phyloP scores from a whole-genome alignment of 768 basidiomycete species.

The Candolleomyces efflorescens region DNA sequence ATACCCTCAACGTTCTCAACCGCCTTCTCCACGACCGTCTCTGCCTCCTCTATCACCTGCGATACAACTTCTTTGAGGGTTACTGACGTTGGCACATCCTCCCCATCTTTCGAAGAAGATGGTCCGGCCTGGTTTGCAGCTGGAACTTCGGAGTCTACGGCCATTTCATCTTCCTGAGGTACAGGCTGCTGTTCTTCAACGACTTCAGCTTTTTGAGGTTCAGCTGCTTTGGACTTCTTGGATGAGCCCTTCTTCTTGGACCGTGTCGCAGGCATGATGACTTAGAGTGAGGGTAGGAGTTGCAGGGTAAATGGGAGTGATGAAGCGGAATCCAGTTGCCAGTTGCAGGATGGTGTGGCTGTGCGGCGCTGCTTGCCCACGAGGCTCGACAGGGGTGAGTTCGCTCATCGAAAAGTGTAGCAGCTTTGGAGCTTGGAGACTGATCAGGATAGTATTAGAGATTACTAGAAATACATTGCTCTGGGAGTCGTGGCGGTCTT shows the following conservation, averaged over 20 bases:
- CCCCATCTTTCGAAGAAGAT: slow-evolving; percentile 11
- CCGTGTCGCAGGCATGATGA: slow-evolving; percentile 8
- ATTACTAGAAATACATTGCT: too few relatives aligned
- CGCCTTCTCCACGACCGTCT: slow-evolving; percentile 14
- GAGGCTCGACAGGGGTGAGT: too few relatives aligned
- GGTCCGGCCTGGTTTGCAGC: slow-evolving; percentile 18
- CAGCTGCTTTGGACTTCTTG: slow-evolving; percentile 3
- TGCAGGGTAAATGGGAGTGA: too few relatives aligned
- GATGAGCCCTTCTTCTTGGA: slow-evolving; percentile 5
- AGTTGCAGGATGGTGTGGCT: too few relatives aligned
- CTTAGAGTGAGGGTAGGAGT: background rate
- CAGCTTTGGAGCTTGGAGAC: too few relatives aligned
- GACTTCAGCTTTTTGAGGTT: background rate
- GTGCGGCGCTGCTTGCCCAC: too few relatives aligned
- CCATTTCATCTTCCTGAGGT: slow-evolving; percentile 9
- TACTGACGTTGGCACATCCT: slow-evolving; percentile 7
- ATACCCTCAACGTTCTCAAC: slow-evolving; percentile 19
- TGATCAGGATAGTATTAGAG: too few relatives aligned
- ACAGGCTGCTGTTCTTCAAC: background rate
- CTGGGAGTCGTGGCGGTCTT: too few relatives aligned
- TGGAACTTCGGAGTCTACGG: slow-evolving; percentile 12
- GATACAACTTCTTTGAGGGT: slow-evolving; percentile 10
- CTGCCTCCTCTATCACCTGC: slow-evolving; percentile 5
- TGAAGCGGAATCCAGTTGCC: too few relatives aligned
- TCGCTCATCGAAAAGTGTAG: too few relatives aligned